Base-by-base conservation (phyloP, 305 asterid species). In the Coffea humblotiana region DNA sequence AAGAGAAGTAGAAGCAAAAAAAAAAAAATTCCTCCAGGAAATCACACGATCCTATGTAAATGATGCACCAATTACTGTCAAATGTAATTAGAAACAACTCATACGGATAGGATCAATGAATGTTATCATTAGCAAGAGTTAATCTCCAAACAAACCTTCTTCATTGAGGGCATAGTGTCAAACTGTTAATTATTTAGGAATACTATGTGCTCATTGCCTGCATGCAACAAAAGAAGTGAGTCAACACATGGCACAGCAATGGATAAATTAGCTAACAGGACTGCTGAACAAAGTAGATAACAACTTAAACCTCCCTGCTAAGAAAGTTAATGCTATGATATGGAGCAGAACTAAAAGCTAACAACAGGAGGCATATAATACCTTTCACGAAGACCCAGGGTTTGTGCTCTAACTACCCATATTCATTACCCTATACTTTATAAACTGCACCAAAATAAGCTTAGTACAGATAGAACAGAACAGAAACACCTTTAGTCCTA, bases 111-210 rank as follows among this genome's bases (percentile, higher is more conserved):
- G 21, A 9, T 18, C 48, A 49, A 71, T 37, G 25, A 29, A 27
- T n/a, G 52, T 43, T 29, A 80, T 66, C 52, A 63, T 48, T 15
- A 70, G 49, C 65, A 35, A 58, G 21, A 43, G n/a, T 60, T 18
- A 74, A 23, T 48, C 56, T 6, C 7, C 67, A 37, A 29, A 71
- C 74, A 25, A 43, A 83, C 86, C 86, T 83, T 71, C 69, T 71
- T 76, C 75, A 65, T 45, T 27, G 81, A 79, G 3, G 83, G 86
- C 83, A 83, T 83, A 45, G 74, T 49, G 73, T 72, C 70, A 74
- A 79, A 61, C 74, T 61, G 80, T 29, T 56, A 29, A 67, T 58
- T 48, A 47, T 78, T 70, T 70, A 80, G 77, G 79, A 79, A 70
- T 71, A 64, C 70, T 75, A 71, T 54, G 67, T 76, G 81, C 56